These are phyloP conservation scores for Lobosporangium transversale DNA, from an alignment of 192 early-diverging fungal species.

Conservation along the genomic window DNA sequence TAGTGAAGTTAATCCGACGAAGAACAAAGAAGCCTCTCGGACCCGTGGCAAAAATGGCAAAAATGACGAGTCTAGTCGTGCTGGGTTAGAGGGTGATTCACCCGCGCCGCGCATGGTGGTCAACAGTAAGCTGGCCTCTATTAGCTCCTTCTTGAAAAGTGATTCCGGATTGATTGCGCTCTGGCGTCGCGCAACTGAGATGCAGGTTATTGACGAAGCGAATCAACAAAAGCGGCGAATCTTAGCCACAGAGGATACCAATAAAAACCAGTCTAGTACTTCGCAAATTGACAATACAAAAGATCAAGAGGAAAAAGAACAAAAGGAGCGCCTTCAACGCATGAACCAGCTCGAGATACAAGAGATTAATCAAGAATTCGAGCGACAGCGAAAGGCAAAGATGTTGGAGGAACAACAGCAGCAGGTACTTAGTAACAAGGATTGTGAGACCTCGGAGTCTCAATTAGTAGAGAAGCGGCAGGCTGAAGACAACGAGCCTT, in stretches of 20 bases:
- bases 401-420: constrained; percentile 12
- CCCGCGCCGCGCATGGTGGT: constrained; percentile 34
- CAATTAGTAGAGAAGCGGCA: constrained; percentile 22
- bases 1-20: background rate
- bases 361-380: constrained; percentile 48
- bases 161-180: constrained; percentile 49
- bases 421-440: too few species aligned
- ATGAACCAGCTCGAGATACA: constrained; percentile 42
- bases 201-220: constrained; percentile 49
- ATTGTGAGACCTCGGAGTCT: background rate
- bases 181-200: constrained; percentile 49
- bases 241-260: background rate
- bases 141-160: constrained; percentile 51
- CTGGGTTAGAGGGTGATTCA: background rate
- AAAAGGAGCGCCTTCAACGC: constrained; percentile 21
- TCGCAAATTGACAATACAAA: background rate
- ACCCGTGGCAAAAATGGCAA: background rate
- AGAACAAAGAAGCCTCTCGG: constrained; percentile 9
- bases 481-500: constrained; percentile 5
- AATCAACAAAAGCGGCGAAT: constrained; percentile 34
- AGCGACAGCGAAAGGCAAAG: constrained; percentile 41
- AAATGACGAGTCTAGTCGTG: background rate
- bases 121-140: constrained; percentile 39
- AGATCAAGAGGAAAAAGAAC: constrained; percentile 10
- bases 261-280: background rate